Evolutionary conservation across 2,329 filamentous ascomycete genomes (phyloP).

Genomic region (Apiospora aurea): DNA sequence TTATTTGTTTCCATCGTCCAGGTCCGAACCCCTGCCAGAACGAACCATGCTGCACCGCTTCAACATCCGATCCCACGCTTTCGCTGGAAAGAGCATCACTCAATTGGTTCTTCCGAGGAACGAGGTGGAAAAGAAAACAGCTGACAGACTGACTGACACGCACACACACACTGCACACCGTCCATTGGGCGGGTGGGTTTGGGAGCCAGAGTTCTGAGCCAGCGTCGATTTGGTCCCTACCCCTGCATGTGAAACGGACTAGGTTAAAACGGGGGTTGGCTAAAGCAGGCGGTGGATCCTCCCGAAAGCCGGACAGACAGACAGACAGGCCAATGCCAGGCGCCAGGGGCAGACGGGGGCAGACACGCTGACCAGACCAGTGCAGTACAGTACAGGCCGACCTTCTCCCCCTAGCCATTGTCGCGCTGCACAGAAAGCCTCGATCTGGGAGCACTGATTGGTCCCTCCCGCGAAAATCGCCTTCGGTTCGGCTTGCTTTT

Average conservation of each 20-base stretch:
- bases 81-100: too few species aligned
- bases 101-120: too few species aligned
- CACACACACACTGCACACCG: not conserved
- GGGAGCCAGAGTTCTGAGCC: not conserved
- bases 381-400: too few species aligned
- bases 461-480: not conserved
- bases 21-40: not conserved
- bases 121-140: not conserved
- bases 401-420: not conserved
- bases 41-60: not conserved
- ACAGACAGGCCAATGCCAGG: not conserved
- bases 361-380: too few species aligned
- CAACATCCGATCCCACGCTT: not conserved
- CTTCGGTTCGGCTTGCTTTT: not conserved
- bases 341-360: too few species aligned
- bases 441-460: not conserved
- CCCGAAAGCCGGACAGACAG: not conserved
- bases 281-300: not conserved
- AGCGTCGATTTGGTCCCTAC: not conserved
- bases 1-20: not conserved
- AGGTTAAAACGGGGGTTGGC: not conserved
- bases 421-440: not conserved
- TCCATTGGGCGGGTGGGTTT: not conserved
- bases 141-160: not conserved
- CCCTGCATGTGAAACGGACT: conserved; percentile 9